phyloP scores from a whole-genome alignment of 129 eudicot species.

The Lonicera japonica region DNA sequence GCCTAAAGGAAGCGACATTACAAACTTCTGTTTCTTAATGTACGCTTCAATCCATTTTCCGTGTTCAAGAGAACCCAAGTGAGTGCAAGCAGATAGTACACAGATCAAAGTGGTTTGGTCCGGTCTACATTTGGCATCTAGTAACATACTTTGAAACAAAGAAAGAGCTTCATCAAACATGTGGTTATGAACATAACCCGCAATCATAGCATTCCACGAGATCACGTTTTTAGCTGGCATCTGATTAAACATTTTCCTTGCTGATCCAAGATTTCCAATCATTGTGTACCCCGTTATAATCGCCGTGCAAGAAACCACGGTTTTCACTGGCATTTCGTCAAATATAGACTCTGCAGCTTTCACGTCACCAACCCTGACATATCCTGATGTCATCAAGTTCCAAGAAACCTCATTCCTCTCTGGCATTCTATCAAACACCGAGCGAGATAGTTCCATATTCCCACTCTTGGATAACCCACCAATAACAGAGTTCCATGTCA shows the following conservation, averaged over 20 bases:
- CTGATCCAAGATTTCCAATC: conserved; percentile 38
- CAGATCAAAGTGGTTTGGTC: conserved; percentile 39
- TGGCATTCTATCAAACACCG: conserved; percentile 49
- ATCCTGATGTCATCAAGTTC: conserved; percentile 53
- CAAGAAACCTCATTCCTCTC: conserved; percentile 56
- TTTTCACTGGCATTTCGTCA: conserved; percentile 45
- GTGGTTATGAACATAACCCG: conserved; percentile 42
- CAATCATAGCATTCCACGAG: conserved; percentile 69
- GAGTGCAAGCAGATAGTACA: conserved; percentile 49
- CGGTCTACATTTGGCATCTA: conserved; percentile 46
- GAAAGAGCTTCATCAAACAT: conserved; percentile 48
- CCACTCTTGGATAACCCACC: conserved; percentile 43
- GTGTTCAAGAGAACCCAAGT: conserved; percentile 53
- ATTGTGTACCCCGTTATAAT: conserved; percentile 49
- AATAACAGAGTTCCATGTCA: conserved; percentile 58
- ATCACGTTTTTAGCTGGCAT: conserved; percentile 49
- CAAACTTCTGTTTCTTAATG: conserved; percentile 37
- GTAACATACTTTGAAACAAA: conserved; percentile 37
- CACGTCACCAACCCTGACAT: conserved; percentile 41
- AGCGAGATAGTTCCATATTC: conserved; percentile 35
- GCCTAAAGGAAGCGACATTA: conserved; percentile 42
- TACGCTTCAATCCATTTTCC: conserved; percentile 57
- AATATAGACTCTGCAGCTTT: conserved; percentile 33
- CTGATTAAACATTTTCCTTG: conserved; percentile 42
- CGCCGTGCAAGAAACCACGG: conserved; percentile 48